Evolutionary conservation across 129 eudicot genomes (phyloP), one percentile per base, ranked within the genome.

Genomic region (Lactuca sativa): DNA sequence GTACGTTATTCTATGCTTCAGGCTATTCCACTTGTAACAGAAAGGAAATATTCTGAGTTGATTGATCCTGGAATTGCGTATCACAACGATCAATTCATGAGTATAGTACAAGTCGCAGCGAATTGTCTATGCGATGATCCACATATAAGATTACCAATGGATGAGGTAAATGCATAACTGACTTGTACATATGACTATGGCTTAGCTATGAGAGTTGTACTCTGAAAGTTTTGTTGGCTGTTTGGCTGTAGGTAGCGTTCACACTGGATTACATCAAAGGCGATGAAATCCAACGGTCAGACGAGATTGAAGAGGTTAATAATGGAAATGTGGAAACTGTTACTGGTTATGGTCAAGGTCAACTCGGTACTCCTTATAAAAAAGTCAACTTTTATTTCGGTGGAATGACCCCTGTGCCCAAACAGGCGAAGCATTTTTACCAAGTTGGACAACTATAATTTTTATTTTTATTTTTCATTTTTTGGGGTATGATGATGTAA

Each of bases 51-150:
- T 34, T 32, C 33, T 0, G 81, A 82, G 73, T 25, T 82, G 76
- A 67, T 82, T 66, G 83, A 78, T 60, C 69, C 83, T 10, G 65
- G 75, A 56, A 78, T 71, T 10, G 70, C 58, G 7, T 76, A 69
- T 1, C 49, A 76, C 47, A 40, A 40, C 6, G 16, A 74, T 51
- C 69, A 60, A 69, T 58, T 78, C 51, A 52, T 8, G 43, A 38
- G 49, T 14, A 60, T 66, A 51, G 44, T 75, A 59, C 79, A 67
- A 53, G 51, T 82, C 59, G 66, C 75, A 9, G 72, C 70, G 56
- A 67, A 71, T 9, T 82, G 87, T 78, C 70, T 82, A 59, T 31
- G 72, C 49, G 56, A 66, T 41, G 81, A 78, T 75, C 70, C 83
- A 8, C 74, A 53, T 31, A 38, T 33, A 69, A 61, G 81, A 59